Evolutionary conservation across 2,329 filamentous ascomycete species (phyloP).

Genomic region (Neoscytalidium dimidiatum): DNA sequence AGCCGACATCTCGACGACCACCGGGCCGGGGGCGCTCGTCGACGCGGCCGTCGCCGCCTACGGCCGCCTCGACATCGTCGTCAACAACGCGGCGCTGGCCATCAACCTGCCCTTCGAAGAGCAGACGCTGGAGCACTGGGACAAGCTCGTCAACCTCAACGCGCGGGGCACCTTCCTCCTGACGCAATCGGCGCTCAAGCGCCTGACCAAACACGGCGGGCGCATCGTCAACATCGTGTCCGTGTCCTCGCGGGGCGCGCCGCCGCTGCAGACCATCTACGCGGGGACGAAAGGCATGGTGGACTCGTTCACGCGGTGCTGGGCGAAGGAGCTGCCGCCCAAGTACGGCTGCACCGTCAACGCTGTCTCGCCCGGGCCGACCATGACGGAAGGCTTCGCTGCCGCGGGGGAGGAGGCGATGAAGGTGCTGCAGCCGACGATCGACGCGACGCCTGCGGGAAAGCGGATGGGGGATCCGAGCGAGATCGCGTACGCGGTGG

Average conservation of each 20-base stretch:
- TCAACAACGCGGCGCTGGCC: slow-evolving; percentile 48
- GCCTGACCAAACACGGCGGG: slow-evolving; percentile 38
- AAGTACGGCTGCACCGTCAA: slow-evolving; percentile 52
- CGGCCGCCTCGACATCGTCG: slow-evolving; percentile 50
- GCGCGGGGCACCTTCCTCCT: slow-evolving; percentile 45
- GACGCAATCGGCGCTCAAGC: slow-evolving; percentile 41
- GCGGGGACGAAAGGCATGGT: slow-evolving; percentile 54
- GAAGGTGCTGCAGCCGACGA: slow-evolving; percentile 53
- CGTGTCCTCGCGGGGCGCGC: slow-evolving; percentile 38
- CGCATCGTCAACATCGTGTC: slow-evolving; percentile 50
- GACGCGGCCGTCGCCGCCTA: slow-evolving; percentile 40
- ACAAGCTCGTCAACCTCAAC: slow-evolving; percentile 46
- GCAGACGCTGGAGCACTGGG: slow-evolving; percentile 43
- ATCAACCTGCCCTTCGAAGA: slow-evolving; percentile 42
- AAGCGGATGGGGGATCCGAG: slow-evolving; percentile 45
- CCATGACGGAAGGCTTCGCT: slow-evolving; percentile 36
- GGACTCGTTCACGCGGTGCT: slow-evolving; percentile 49
- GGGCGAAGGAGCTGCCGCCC: slow-evolving; percentile 49
- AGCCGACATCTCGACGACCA: slow-evolving; percentile 38
- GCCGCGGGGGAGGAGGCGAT: slow-evolving; percentile 42
- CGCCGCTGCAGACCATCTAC: slow-evolving; percentile 49
- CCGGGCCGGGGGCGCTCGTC: slow-evolving; percentile 36
- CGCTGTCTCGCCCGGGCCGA: slow-evolving; percentile 47
- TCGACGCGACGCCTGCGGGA: slow-evolving; percentile 46
- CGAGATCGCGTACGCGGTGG: slow-evolving; percentile 52